A percentile compares a stretch with the other conserved stretches of the same genome.
Conservation (phyloP, 2,329 filamentous ascomycete species). For the Aspergillus novoparasiticus region DNA sequence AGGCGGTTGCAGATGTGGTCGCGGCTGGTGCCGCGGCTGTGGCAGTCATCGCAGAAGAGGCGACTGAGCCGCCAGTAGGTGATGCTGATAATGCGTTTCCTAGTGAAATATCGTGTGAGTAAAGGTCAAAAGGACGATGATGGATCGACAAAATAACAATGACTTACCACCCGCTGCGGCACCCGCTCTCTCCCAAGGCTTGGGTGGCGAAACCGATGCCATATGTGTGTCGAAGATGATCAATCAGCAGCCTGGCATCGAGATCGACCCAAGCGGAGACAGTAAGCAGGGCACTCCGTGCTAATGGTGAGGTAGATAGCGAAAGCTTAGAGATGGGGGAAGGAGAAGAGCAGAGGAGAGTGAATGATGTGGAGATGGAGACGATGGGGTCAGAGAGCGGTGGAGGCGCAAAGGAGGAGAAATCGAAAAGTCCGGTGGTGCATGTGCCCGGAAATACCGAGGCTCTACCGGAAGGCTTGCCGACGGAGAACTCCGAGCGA, state of each 20-base stretch:
- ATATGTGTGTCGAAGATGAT: constrained; percentile 41
- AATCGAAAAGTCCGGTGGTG: constrained; percentile 5
- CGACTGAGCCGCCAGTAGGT: constrained; percentile 25
- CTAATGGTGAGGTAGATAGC: constrained; percentile 3
- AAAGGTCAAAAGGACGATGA: not conserved
- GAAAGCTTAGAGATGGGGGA: constrained; percentile 7
- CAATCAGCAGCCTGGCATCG: constrained; percentile 34
- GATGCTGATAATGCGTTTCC: constrained; percentile 31
- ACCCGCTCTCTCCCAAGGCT: constrained; percentile 91
- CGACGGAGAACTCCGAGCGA: constrained; percentile 9
- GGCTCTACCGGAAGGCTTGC: constrained; percentile 16
- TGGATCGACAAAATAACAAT: constrained; percentile 13
- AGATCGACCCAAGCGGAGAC: constrained; percentile 17
- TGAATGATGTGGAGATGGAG: constrained; percentile 15
- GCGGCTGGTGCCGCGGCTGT: constrained; percentile 41
- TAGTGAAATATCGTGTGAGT: constrained; percentile 13
- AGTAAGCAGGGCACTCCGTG: constrained; percentile 5
- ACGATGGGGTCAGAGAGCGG: constrained; percentile 15
- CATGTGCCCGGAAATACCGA: constrained; percentile 27
- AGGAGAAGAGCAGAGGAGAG: constrained; percentile 12
- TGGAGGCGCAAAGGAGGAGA: constrained; percentile 20
- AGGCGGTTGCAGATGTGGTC: constrained; percentile 40
- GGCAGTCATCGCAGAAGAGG: constrained; percentile 40
- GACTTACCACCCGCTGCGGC: constrained; percentile 57
- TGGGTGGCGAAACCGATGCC: constrained; percentile 78